These are phyloP conservation scores for Cladochytrium tenue DNA, from an alignment of 371 early-diverging fungal species.

Conservation along the genomic window DNA sequence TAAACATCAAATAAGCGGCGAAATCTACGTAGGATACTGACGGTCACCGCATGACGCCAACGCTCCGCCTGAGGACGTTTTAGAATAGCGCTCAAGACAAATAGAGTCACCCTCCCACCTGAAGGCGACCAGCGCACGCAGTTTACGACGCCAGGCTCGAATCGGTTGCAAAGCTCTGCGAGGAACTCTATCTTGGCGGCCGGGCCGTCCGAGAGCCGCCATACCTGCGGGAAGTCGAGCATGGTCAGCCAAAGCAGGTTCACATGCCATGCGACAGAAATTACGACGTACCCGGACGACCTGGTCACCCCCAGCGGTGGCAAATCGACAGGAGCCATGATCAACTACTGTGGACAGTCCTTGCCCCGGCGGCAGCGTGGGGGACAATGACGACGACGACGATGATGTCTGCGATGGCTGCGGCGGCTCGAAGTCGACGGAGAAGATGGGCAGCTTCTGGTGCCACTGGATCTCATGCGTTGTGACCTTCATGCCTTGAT, in stretches of 20 bases:
- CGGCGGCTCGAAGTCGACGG: slow-evolving; percentile 85
- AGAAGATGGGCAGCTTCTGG: slow-evolving; percentile 84
- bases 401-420: slow-evolving; percentile 33
- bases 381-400: background rate
- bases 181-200: slow-evolving; percentile 74
- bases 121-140: slow-evolving; percentile 88
- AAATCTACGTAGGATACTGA: slow-evolving; percentile 31
- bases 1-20: background rate
- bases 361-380: too few species aligned
- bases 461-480: slow-evolving; percentile 94
- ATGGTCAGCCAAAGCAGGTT: too few species aligned
- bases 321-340: too few species aligned
- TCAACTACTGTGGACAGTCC: too few species aligned
- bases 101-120: slow-evolving; percentile 35
- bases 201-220: slow-evolving; percentile 7
- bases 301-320: slow-evolving; percentile 90
- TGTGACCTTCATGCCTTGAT: slow-evolving; percentile 73
- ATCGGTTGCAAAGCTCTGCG: slow-evolving; percentile 70
- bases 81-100: background rate
- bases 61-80: slow-evolving; percentile 44
- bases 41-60: slow-evolving; percentile 92
- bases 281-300: slow-evolving; percentile 74
- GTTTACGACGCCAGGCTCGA: slow-evolving; percentile 87
- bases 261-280: too few species aligned
- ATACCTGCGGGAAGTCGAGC: background rate